These are phyloP conservation scores for Penicillium argentinense DNA, from an alignment of 495 filamentous ascomycete species.

Conservation along the genomic window DNA sequence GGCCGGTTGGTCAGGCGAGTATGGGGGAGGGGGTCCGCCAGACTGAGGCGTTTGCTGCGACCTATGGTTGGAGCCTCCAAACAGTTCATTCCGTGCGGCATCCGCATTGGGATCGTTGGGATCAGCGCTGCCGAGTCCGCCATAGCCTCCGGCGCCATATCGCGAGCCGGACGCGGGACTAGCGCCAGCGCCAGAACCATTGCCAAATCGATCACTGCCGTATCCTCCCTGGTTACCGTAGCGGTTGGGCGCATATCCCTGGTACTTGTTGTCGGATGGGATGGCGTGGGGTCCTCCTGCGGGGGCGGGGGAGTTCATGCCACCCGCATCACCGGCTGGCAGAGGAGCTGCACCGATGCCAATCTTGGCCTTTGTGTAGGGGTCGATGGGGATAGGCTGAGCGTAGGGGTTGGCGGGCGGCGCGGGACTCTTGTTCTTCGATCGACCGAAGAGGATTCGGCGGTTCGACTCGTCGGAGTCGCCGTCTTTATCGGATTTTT, in stretches of 20 bases:
- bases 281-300: constrained; percentile 26
- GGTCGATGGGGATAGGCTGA: constrained; percentile 57
- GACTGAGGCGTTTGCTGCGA: constrained; percentile 41
- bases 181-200: constrained; percentile 28
- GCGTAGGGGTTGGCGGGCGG: constrained; percentile 66
- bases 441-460: constrained; percentile 57
- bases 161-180: constrained; percentile 33
- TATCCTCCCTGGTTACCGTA: constrained; percentile 66
- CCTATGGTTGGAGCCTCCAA: constrained; percentile 62
- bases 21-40: constrained; percentile 43
- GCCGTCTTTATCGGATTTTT: constrained; percentile 66
- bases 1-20: constrained; percentile 38
- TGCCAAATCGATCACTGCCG: constrained; percentile 62
- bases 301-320: constrained; percentile 24
- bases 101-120: constrained; percentile 50
- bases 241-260: constrained; percentile 59
- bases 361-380: constrained; percentile 63
- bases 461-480: constrained; percentile 59
- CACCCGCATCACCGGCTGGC: constrained; percentile 37
- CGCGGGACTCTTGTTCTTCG: constrained; percentile 60
- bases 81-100: constrained; percentile 61
- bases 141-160: constrained; percentile 70
- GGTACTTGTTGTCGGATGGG: constrained; percentile 50
- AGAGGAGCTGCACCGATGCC: constrained; percentile 42
- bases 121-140: constrained; percentile 59